Percentiles rank a stretch among this genome's conserved stretches.
Conservation (phyloP, 495 filamentous ascomycete genomes). For the Aspergillus hancockii region DNA sequence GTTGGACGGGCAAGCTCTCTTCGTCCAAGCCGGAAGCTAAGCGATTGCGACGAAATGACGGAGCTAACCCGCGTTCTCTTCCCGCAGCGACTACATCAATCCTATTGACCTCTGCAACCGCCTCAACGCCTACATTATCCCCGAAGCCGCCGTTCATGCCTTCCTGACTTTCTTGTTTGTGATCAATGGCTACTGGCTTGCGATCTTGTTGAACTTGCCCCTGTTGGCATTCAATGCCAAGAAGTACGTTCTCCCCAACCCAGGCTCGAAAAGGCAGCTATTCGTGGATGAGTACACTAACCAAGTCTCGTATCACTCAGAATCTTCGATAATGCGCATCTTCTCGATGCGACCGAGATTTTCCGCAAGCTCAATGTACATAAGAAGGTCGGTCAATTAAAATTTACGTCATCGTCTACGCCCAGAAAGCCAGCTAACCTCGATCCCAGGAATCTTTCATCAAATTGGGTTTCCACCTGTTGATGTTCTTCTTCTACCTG, state of each 20-base stretch:
- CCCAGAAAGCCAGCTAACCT: slow-evolving; percentile 12
- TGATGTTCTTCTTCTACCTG: slow-evolving; percentile 99
- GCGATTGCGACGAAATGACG: slow-evolving; percentile 16
- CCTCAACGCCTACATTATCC: slow-evolving; percentile 98
- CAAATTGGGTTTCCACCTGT: slow-evolving; percentile 97
- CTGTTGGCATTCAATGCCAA: slow-evolving; percentile 93
- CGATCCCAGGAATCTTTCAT: slow-evolving; percentile 87
- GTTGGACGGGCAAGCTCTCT: not conserved
- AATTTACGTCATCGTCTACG: slow-evolving; percentile 14
- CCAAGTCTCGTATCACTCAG: slow-evolving; percentile 42
- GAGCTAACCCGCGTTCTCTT: slow-evolving; percentile 23
- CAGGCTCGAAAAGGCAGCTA: slow-evolving; percentile 22
- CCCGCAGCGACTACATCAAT: slow-evolving; percentile 94
- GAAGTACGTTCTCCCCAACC: slow-evolving; percentile 65
- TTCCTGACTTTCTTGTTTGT: slow-evolving; percentile 94
- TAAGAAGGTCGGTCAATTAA: slow-evolving; percentile 75
- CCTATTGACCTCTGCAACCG: slow-evolving; percentile 99
- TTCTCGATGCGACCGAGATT: slow-evolving; percentile 97
- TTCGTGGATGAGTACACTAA: slow-evolving; percentile 10
- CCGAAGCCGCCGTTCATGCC: slow-evolving; percentile 95
- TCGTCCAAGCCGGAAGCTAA: not conserved
- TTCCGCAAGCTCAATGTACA: slow-evolving; percentile 99
- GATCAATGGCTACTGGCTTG: slow-evolving; percentile 98
- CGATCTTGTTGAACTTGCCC: slow-evolving; percentile 87
- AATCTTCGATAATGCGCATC: slow-evolving; percentile 94